A percentile compares a stretch with the other conserved stretches of the same genome.
These are phyloP conservation scores for Scenedesmus sp. DNA, from an alignment of 163 green algal species.

Conservation along the genomic window DNA sequence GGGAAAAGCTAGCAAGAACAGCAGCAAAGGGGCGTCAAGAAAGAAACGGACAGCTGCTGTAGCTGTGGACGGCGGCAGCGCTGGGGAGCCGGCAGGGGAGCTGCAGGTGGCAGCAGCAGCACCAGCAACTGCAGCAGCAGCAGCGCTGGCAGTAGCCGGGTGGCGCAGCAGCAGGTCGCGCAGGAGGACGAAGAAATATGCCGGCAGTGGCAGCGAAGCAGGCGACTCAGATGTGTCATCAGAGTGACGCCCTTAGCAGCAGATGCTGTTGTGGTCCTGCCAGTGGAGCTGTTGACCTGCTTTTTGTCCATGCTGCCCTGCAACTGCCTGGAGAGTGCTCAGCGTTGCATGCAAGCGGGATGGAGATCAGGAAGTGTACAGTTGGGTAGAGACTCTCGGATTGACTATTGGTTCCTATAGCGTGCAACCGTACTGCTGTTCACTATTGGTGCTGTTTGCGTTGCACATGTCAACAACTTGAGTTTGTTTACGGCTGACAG, in stretches of 20 bases:
- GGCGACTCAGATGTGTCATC: not conserved
- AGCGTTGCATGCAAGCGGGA: too few relatives aligned
- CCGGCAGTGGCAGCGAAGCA: not conserved
- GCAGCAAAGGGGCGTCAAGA: not conserved
- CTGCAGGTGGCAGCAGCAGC: not conserved
- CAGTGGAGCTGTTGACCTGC: not conserved
- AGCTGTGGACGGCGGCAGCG: not conserved
- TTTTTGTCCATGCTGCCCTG: not conserved
- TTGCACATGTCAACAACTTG: too few relatives aligned
- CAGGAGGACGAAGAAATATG: not conserved
- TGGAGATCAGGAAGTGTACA: too few relatives aligned
- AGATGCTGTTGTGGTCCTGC: not conserved
- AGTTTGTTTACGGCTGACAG: too few relatives aligned
- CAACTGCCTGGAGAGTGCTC: not conserved
- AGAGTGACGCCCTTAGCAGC: not conserved
- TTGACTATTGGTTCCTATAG: too few relatives aligned
- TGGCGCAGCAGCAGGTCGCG: not conserved
- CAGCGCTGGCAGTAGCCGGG: not conserved
- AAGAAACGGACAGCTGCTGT: not conserved
- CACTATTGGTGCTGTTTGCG: too few relatives aligned
- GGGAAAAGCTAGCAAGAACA: constrained; percentile 11
- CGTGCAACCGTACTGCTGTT: too few relatives aligned
- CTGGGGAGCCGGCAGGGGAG: not conserved
- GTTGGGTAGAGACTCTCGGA: too few relatives aligned
- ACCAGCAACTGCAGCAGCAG: not conserved